phyloP scores from a whole-genome alignment of 1,139 yeast genomes.

The Yamadazyma conglobata region DNA sequence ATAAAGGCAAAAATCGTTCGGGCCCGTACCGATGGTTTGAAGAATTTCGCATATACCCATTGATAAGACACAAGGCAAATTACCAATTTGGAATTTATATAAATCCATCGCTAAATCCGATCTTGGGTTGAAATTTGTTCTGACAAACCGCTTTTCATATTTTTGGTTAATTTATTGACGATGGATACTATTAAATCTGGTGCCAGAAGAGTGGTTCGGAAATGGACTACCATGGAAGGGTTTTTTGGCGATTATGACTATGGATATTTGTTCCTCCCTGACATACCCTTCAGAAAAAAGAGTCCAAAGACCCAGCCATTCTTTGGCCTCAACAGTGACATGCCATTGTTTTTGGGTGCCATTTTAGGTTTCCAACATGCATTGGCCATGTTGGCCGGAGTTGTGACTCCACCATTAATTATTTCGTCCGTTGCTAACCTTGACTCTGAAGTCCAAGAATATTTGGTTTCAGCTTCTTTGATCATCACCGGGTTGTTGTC shows the following conservation, averaged over 20 bases:
- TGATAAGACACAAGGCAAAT: no score
- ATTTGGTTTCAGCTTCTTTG: constrained; percentile 73
- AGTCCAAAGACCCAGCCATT: constrained; percentile 65
- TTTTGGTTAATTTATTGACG: constrained; percentile 6
- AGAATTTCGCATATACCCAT: no score
- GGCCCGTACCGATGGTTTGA: no score
- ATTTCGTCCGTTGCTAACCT: constrained; percentile 63
- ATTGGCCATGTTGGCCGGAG: constrained; percentile 87
- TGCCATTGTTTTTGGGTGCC: constrained; percentile 75
- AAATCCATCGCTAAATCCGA: no score
- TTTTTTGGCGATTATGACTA: constrained; percentile 82
- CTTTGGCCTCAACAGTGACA: constrained; percentile 71
- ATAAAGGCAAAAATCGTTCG: no score
- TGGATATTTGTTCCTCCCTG: constrained; percentile 70
- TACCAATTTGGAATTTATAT: no score
- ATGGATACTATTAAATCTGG: constrained; percentile 12
- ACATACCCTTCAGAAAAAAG: constrained; percentile 59
- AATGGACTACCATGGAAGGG: constrained; percentile 70
- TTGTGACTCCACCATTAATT: constrained; percentile 80
- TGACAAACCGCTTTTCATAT: no score
- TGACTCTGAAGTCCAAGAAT: constrained; percentile 48
- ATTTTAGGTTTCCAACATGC: constrained; percentile 84
- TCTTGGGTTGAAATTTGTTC: no score
- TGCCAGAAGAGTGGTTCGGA: constrained; percentile 28
- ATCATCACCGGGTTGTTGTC: constrained; percentile 76